A percentile compares a stretch with the other conserved stretches of the same genome.
Conservation (phyloP, 1,284 basidiomycete species). For the Austropuccinia psidii region DNA sequence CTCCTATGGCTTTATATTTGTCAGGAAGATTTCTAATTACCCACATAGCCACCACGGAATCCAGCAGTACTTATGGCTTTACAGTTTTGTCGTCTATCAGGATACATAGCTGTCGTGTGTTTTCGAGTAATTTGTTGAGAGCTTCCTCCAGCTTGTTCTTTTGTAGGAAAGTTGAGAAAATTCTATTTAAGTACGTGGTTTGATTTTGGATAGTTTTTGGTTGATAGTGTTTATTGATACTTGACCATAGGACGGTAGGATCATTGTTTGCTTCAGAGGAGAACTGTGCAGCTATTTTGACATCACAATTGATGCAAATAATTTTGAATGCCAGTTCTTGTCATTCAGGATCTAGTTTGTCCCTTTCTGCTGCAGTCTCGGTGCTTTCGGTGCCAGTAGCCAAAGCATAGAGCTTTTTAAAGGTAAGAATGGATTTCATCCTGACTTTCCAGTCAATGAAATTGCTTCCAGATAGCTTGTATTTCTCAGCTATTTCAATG, state of each 20-base stretch:
- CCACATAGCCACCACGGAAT: background rate
- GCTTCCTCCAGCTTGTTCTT: background rate
- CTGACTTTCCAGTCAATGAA: background rate
- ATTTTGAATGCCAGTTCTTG: background rate
- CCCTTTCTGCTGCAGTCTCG: background rate
- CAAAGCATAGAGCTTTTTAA: background rate
- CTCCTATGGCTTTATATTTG: background rate
- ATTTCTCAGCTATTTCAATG: background rate
- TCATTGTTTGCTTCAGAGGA: background rate
- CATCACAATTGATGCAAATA: background rate
- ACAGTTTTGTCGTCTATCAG: background rate
- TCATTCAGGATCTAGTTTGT: background rate
- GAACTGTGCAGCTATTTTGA: background rate
- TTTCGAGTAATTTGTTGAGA: background rate
- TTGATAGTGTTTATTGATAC: background rate
- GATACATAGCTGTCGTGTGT: background rate
- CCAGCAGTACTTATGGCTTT: background rate
- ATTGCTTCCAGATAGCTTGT: background rate
- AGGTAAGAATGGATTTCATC: background rate
- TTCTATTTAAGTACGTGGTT: background rate
- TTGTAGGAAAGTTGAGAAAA: background rate
- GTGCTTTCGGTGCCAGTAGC: background rate
- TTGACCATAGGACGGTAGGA: background rate
- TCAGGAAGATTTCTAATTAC: background rate
- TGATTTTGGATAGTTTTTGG: slow-evolving; percentile 6